phyloP scores from a whole-genome alignment of 345 rosid species.

The Gossypium turneri region DNA sequence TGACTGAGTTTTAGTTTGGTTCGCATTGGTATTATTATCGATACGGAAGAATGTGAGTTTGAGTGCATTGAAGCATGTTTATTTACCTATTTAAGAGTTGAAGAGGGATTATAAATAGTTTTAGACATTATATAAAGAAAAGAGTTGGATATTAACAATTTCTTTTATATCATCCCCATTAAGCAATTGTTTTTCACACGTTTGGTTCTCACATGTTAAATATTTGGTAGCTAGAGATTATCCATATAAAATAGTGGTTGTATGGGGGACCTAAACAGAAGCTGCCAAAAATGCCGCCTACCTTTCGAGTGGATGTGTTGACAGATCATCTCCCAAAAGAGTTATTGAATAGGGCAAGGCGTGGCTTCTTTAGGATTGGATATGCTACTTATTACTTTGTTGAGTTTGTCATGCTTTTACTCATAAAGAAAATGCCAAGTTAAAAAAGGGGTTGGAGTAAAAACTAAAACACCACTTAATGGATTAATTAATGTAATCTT shows the following conservation, averaged over 20 bases:
- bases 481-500: neutral
- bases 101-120: no score
- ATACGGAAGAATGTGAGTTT: no score
- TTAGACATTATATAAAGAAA: no score
- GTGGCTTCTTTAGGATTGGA: neutral
- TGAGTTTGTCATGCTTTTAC: neutral
- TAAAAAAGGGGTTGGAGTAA: neutral
- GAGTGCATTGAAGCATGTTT: no score
- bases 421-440: neutral
- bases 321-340: neutral
- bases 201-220: neutral
- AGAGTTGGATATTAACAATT: no score
- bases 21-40: no score
- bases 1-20: no score
- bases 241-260: neutral
- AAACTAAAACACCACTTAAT: neutral
- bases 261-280: neutral
- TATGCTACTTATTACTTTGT: neutral
- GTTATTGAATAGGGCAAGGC: neutral
- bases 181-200: neutral
- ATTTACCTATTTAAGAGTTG: no score
- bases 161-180: no score
- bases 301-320: conserved; percentile 11
- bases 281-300: conserved; percentile 22
- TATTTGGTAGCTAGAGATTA: conserved; percentile 14